Evolutionary conservation across 257 asterid species (phyloP).

Genomic region (Capsicum rhomboideum): DNA sequence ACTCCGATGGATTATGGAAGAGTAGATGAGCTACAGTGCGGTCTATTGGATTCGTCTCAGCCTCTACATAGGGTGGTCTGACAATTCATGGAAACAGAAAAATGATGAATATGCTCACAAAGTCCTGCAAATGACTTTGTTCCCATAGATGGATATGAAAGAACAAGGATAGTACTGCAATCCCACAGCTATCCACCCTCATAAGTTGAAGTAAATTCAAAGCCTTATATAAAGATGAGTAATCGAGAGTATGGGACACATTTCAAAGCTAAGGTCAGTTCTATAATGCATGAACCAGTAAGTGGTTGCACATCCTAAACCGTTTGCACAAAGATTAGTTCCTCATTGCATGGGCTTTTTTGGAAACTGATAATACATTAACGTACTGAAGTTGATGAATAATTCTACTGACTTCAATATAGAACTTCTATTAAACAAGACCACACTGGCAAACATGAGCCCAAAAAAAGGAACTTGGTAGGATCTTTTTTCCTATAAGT

Average conservation of each 20-base stretch:
- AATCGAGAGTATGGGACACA: not conserved
- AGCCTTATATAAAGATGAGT: not conserved
- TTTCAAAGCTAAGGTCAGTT: not conserved
- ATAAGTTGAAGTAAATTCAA: not conserved
- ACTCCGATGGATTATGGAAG: constrained; percentile 57
- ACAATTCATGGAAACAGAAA: constrained; percentile 31
- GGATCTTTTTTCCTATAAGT: not conserved
- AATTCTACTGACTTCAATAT: not conserved
- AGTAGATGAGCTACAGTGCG: constrained; percentile 83
- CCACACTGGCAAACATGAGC: not conserved
- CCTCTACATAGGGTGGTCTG: constrained; percentile 49
- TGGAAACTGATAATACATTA: not conserved
- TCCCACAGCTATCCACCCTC: not conserved
- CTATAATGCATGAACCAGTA: not conserved
- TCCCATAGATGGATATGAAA: not conserved
- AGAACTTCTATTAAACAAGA: not conserved
- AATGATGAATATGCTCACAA: not conserved
- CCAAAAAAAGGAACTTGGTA: not conserved
- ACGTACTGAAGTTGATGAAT: not conserved
- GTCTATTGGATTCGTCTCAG: constrained; percentile 77
- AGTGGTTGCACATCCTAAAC: not conserved
- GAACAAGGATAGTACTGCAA: not conserved
- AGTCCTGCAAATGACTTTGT: not conserved
- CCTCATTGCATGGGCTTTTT: not conserved
- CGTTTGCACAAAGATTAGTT: not conserved